Evolutionary conservation across 176 grass and related monocot species (phyloP).

Genomic region (Triticum dicoccoides): DNA sequence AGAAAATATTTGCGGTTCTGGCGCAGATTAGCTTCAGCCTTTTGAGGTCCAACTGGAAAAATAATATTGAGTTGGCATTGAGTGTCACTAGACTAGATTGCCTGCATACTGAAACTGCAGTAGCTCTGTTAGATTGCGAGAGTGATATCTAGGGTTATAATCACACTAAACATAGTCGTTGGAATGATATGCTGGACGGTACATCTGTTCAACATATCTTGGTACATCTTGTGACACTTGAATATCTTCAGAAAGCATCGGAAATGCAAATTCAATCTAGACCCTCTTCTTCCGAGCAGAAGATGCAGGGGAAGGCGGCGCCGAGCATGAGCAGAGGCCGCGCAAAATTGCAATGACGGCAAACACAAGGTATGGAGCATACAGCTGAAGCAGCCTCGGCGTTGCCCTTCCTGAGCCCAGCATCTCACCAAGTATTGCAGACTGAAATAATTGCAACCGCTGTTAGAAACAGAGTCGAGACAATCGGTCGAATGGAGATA

Average conservation of each 20-base stretch:
- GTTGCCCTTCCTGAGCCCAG: conserved; percentile 63
- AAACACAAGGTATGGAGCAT: conserved; percentile 41
- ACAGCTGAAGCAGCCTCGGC: conserved; percentile 53
- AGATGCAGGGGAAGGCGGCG: not conserved
- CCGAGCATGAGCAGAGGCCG: conserved; percentile 28
- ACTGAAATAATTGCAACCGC: conserved; percentile 37
- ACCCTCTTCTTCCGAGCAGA: conserved; percentile 54
- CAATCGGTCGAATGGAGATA: not conserved
- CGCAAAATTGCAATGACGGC: conserved; percentile 40
- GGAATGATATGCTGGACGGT: not conserved
- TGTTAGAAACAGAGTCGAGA: too few relatives aligned
- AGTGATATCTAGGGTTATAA: too few relatives aligned
- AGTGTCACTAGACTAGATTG: too few relatives aligned
- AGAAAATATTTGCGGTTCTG: too few relatives aligned
- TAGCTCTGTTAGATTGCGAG: too few relatives aligned
- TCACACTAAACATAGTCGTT: not conserved
- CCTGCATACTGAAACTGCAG: too few relatives aligned
- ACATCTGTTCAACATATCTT: not conserved
- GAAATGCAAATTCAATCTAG: conserved; percentile 20
- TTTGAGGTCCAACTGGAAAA: too few relatives aligned
- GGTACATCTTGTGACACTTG: too few relatives aligned
- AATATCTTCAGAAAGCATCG: not conserved
- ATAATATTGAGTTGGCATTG: too few relatives aligned
- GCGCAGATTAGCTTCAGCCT: too few relatives aligned
- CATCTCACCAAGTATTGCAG: conserved; percentile 55